Conservation (phyloP, 2,329 filamentous ascomycete species). For the Colletotrichum agaves region DNA sequence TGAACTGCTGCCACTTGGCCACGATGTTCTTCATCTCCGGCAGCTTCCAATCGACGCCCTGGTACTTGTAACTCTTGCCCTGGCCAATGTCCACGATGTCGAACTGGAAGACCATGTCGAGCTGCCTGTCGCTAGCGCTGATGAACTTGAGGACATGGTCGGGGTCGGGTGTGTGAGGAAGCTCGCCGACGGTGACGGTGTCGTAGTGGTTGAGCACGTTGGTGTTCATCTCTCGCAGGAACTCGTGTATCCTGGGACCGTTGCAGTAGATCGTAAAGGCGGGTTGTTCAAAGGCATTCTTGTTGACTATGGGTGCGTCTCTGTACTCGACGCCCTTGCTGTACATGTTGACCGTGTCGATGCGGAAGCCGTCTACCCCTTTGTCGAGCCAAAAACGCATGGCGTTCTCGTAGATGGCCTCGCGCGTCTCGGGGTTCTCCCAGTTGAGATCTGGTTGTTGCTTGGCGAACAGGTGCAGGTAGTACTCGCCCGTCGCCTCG, state of each 20-base stretch:
- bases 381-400: slow-evolving; percentile 84
- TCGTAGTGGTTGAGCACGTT: slow-evolving; percentile 68
- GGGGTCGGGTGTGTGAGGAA: slow-evolving; percentile 70
- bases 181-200: slow-evolving; percentile 77
- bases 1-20: slow-evolving; percentile 61
- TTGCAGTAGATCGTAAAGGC: slow-evolving; percentile 71
- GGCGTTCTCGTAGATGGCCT: slow-evolving; percentile 75
- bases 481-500: slow-evolving; percentile 78
- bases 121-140: slow-evolving; percentile 64
- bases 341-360: slow-evolving; percentile 80
- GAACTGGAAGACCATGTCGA: slow-evolving; percentile 78
- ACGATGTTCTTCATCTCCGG: slow-evolving; percentile 60
- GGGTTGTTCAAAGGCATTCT: slow-evolving; percentile 59
- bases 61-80: slow-evolving; percentile 62
- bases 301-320: slow-evolving; percentile 66
- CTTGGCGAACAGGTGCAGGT: slow-evolving; percentile 78
- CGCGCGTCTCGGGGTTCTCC: slow-evolving; percentile 75
- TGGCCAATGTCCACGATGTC: slow-evolving; percentile 71
- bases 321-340: slow-evolving; percentile 70
- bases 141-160: slow-evolving; percentile 69
- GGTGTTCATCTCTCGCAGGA: slow-evolving; percentile 70
- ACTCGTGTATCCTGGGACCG: slow-evolving; percentile 76
- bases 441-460: slow-evolving; percentile 90
- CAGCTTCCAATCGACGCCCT: slow-evolving; percentile 57
- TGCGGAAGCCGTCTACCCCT: slow-evolving; percentile 78